A percentile compares a stretch with the other conserved stretches of the same genome.
Conservation (phyloP, 1,284 basidiomycete genomes). For the Moesziomyces sp. region DNA sequence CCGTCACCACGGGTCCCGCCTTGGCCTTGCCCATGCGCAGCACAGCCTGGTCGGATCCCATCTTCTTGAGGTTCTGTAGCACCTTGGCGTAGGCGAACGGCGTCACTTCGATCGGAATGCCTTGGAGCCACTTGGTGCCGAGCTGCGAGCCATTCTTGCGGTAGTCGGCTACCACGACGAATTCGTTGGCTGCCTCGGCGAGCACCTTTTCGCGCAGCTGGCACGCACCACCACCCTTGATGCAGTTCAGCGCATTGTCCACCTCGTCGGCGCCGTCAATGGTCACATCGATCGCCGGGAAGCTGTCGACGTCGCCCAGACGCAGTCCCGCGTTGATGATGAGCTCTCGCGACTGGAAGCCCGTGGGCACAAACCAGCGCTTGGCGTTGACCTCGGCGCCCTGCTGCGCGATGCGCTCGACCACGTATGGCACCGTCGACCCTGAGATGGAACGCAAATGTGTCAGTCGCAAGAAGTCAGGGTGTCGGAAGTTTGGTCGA, state of each 20-base stretch:
- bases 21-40: slow-evolving; percentile 71
- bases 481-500: too few relatives aligned
- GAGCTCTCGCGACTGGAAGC: slow-evolving; percentile 95
- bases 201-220: slow-evolving; percentile 97
- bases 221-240: slow-evolving; percentile 98
- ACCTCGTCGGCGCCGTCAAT: slow-evolving; percentile 98
- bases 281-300: slow-evolving; percentile 89
- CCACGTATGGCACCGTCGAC: slow-evolving; percentile 96
- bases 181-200: slow-evolving; percentile 86
- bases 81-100: slow-evolving; percentile 93
- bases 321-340: slow-evolving; percentile 81
- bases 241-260: slow-evolving; percentile 86
- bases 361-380: slow-evolving; percentile 70
- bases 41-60: slow-evolving; percentile 57
- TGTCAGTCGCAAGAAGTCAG: not conserved
- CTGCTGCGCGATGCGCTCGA: slow-evolving; percentile 91
- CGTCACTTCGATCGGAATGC: slow-evolving; percentile 94
- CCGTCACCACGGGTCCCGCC: slow-evolving; percentile 92
- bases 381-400: slow-evolving; percentile 79
- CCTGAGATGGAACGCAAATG: slow-evolving; percentile 69
- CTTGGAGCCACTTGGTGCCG: slow-evolving; percentile 84
- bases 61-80: slow-evolving; percentile 51
- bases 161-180: slow-evolving; percentile 94
- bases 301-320: slow-evolving; percentile 81
- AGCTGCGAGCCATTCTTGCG: slow-evolving; percentile 81